Conservation (phyloP, 176 grass and related monocot species). For the Lolium rigidum region DNA sequence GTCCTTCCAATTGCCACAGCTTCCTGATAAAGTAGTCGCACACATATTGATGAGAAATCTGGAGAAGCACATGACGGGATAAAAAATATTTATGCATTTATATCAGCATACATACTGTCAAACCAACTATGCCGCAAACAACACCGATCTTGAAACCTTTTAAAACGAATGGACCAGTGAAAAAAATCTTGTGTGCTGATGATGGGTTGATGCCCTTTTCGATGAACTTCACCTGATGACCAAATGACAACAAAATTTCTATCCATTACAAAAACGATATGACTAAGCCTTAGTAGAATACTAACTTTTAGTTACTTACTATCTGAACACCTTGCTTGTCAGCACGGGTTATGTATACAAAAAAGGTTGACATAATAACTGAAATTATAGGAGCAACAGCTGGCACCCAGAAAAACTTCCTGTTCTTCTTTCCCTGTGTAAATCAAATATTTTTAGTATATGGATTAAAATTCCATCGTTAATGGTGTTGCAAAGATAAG, state of each 20-base stretch:
- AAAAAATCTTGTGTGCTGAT: slow-evolving; percentile 73
- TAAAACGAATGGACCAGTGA: slow-evolving; percentile 67
- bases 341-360: slow-evolving; percentile 84
- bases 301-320: slow-evolving; percentile 59
- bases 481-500: neutral
- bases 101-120: slow-evolving; percentile 65
- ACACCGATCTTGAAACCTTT: slow-evolving; percentile 95
- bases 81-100: neutral
- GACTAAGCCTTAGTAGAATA: neutral
- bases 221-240: slow-evolving; percentile 72
- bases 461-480: neutral
- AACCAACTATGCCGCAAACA: slow-evolving; percentile 71
- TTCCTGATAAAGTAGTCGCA: slow-evolving; percentile 57
- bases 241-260: slow-evolving; percentile 26
- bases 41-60: slow-evolving; percentile 1
- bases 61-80: neutral
- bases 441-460: slow-evolving; percentile 18
- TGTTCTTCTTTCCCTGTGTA: slow-evolving; percentile 82
- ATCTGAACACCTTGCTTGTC: slow-evolving; percentile 96
- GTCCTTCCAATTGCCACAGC: slow-evolving; percentile 98
- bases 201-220: slow-evolving; percentile 89
- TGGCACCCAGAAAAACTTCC: slow-evolving; percentile 85
- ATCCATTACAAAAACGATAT: slow-evolving; percentile 1
- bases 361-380: slow-evolving; percentile 84
- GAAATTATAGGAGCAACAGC: slow-evolving; percentile 87